Evolutionary conservation across 306 rosid genomes (phyloP).

Genomic region (Corylus heterophylla): DNA sequence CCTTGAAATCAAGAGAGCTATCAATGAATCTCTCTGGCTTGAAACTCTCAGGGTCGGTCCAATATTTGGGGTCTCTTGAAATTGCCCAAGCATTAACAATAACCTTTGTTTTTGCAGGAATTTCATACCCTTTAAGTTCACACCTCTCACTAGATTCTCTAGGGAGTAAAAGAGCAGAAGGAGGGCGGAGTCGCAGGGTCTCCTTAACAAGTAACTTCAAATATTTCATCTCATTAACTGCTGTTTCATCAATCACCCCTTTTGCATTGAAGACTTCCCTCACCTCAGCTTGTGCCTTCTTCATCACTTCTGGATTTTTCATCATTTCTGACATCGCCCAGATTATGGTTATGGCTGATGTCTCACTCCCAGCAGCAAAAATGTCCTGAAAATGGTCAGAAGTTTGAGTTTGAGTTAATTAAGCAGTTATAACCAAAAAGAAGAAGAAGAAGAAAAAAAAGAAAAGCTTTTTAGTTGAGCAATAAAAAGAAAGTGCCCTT

Average conservation of each 20-base stretch:
- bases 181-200: constrained; percentile 13
- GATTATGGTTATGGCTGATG: constrained; percentile 31
- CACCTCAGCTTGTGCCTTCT: constrained; percentile 14
- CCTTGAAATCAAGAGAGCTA: constrained; percentile 20
- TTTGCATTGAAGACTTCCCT: background rate
- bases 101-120: background rate
- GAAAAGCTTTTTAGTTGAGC: too few relatives aligned
- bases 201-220: constrained; percentile 3
- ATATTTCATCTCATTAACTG: constrained; percentile 12
- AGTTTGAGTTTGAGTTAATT: background rate
- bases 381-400: constrained; percentile 12
- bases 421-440: constrained; percentile 10
- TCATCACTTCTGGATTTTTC: constrained; percentile 14
- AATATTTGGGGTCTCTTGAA: constrained; percentile 8
- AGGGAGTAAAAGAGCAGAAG: constrained; percentile 14
- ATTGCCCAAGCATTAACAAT: constrained; percentile 6
- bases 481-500: too few relatives aligned
- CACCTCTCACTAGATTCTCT: constrained; percentile 20
- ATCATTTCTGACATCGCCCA: constrained; percentile 45
- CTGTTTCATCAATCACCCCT: background rate
- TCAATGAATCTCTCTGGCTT: background rate
- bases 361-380: constrained; percentile 37
- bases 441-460: too few relatives aligned
- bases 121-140: constrained; percentile 10
- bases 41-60: constrained; percentile 5